A percentile compares a stretch with the other conserved stretches of the same genome.
These are phyloP conservation scores for Solanum neorickii DNA, from an alignment of 257 asterid species.

Conservation along the genomic window DNA sequence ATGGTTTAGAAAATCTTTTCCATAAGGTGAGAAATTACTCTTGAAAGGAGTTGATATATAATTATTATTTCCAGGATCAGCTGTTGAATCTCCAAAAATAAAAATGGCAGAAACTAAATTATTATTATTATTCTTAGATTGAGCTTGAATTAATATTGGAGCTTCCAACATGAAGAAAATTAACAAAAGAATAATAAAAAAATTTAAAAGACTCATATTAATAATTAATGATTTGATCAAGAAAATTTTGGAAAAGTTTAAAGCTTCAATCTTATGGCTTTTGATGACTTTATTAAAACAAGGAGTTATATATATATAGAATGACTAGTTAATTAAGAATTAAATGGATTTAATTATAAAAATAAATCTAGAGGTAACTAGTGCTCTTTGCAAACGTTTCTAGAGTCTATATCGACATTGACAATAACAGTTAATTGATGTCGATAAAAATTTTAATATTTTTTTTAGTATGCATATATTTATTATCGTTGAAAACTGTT, in stretches of 20 bases:
- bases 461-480: no score
- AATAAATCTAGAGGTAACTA: no score
- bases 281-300: background rate
- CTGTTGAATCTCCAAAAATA: constrained; percentile 75
- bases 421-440: no score
- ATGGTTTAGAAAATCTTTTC: constrained; percentile 46
- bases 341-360: background rate
- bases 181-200: background rate
- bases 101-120: constrained; percentile 29
- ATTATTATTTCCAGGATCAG: constrained; percentile 76
- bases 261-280: background rate
- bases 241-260: background rate
- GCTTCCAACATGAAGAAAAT: background rate
- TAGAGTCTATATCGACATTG: no score
- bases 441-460: accelerated
- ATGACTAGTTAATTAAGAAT: background rate
- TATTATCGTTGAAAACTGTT: no score
- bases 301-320: background rate
- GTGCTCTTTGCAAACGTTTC: no score
- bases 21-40: constrained; percentile 69
- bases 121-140: background rate
- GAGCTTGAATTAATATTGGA: background rate
- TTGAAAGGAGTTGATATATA: constrained; percentile 30
- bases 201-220: background rate
- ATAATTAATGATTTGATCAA: background rate